A percentile compares a stretch with the other conserved stretches of the same genome.
phyloP scores from a whole-genome alignment of 164 flowering plant genomes.

The Cinnamomum micranthum region DNA sequence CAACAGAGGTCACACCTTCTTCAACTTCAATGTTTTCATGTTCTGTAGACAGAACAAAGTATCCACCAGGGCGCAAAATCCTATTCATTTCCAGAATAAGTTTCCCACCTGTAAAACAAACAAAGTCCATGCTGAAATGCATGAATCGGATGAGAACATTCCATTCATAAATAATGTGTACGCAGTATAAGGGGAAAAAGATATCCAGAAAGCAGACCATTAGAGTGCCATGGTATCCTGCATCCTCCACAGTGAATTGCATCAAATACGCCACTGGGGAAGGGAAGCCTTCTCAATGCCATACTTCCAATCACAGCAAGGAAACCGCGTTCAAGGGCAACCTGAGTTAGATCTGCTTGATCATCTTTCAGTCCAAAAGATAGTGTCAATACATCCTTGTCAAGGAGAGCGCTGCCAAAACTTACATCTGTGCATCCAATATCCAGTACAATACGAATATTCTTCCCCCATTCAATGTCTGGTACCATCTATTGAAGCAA shows the following conservation, averaged over 20 bases:
- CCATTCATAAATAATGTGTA: background rate
- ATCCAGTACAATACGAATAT: constrained; percentile 79
- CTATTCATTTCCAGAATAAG: constrained; percentile 90
- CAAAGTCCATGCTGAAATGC: constrained; percentile 6
- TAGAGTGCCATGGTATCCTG: constrained; percentile 72
- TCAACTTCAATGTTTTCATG: constrained; percentile 68
- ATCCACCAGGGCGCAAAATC: constrained; percentile 88
- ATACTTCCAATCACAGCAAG: constrained; percentile 76
- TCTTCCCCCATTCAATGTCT: constrained; percentile 98
- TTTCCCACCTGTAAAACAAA: constrained; percentile 56
- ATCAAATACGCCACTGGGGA: constrained; percentile 89
- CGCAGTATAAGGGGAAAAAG: background rate
- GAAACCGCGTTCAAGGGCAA: constrained; percentile 91
- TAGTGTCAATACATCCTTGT: constrained; percentile 72
- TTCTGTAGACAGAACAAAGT: constrained; percentile 74
- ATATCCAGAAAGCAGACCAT: constrained; percentile 44
- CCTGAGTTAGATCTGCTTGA: constrained; percentile 76
- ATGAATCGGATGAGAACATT: constrained; percentile 2
- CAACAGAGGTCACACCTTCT: constrained; percentile 49
- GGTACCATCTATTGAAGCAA: constrained; percentile 74
- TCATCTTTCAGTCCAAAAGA: constrained; percentile 85
- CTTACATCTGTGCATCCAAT: constrained; percentile 78
- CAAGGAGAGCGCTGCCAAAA: constrained; percentile 73
- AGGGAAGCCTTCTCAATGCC: constrained; percentile 71
- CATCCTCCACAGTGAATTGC: constrained; percentile 88